Percentiles rank a stretch among this genome's conserved stretches.
These are phyloP conservation scores for Tetracentron sinense DNA, from an alignment of 164 flowering plant genomes.

Conservation along the genomic window DNA sequence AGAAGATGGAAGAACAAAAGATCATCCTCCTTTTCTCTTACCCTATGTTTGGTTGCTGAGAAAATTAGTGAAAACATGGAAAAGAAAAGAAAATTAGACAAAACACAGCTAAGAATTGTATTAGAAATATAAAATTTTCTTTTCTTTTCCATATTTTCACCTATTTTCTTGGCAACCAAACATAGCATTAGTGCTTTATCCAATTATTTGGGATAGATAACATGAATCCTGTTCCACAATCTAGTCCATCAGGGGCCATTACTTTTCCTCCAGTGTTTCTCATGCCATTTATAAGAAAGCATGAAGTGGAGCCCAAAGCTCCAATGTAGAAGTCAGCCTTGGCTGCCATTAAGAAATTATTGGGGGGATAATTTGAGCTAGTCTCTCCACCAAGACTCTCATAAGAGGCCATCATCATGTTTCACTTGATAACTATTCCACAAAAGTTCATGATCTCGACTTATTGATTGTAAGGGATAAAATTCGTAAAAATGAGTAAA, in stretches of 20 bases:
- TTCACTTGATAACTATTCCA: constrained; percentile 85
- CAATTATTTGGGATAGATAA: neutral
- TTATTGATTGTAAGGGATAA: no score
- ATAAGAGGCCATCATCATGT: constrained; percentile 74
- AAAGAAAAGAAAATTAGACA: no score
- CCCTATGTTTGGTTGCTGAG: no score
- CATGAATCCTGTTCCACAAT: constrained; percentile 50
- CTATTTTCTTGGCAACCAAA: no score
- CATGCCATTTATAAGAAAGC: constrained; percentile 94
- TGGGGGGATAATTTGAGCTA: constrained; percentile 72
- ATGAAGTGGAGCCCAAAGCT: constrained; percentile 97
- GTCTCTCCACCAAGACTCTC: constrained; percentile 87
- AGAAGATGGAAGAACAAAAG: neutral
- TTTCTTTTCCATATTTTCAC: no score
- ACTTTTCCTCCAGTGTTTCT: constrained; percentile 85
- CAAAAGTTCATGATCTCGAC: constrained; percentile 61
- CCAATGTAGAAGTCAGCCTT: constrained; percentile 82
- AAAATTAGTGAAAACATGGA: no score
- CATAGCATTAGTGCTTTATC: no score
- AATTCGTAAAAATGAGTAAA: no score
- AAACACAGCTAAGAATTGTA: no score
- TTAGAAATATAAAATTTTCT: no score
- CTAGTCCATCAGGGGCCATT: constrained; percentile 65
- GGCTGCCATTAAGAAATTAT: constrained; percentile 72
- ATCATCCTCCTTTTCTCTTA: neutral